phyloP scores from a whole-genome alignment of 441 rosid genomes.

The Aleurites moluccanus region DNA sequence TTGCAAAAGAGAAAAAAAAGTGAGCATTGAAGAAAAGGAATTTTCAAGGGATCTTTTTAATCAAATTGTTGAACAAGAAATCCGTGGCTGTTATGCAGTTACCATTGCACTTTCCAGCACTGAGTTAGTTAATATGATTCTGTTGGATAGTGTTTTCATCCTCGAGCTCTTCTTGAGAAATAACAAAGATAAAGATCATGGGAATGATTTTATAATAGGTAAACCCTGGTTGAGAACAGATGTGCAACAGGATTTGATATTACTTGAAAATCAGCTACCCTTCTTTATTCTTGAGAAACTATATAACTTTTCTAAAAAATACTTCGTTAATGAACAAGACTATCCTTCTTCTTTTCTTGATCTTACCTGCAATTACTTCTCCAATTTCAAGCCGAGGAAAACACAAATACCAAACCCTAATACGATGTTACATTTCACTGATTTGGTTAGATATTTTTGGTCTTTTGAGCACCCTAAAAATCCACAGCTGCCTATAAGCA shows the following conservation, averaged over 20 bases:
- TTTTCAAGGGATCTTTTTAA: not conserved
- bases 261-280: conserved; percentile 36
- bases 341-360: conserved; percentile 16
- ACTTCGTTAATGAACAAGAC: not conserved
- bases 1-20: not conserved
- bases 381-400: conserved; percentile 3
- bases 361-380: conserved; percentile 20
- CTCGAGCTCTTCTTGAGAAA: conserved; percentile 29
- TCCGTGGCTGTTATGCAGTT: conserved; percentile 26
- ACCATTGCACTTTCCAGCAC: not conserved
- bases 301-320: not conserved
- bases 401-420: not conserved
- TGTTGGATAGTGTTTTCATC: conserved; percentile 33
- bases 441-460: conserved; percentile 21
- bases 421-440: conserved; percentile 20
- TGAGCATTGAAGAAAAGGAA: not conserved
- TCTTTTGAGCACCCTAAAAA: not conserved
- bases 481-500: not conserved
- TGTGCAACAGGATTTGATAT: conserved; percentile 26
- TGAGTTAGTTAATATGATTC: conserved; percentile 23
- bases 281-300: conserved; percentile 17
- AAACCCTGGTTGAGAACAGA: conserved; percentile 25
- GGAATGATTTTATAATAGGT: conserved; percentile 17
- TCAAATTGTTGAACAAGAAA: not conserved
- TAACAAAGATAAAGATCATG: not conserved